Conservation (phyloP, 2,329 filamentous ascomycete genomes). For the Talaromyces sp. region DNA sequence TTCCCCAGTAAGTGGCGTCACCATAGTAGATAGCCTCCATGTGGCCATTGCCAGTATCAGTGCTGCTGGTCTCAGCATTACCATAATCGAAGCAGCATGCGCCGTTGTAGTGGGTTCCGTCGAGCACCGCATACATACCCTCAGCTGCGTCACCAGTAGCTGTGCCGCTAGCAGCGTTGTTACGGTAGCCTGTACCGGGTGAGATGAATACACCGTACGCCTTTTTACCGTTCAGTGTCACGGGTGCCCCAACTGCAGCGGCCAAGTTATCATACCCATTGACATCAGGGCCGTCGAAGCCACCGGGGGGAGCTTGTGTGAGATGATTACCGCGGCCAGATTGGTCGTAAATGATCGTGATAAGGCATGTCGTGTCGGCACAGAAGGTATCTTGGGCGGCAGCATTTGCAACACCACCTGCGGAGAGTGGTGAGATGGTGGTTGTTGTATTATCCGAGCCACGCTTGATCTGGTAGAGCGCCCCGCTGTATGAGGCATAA, state of each 20-base stretch:
- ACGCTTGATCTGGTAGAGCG: constrained; percentile 11
- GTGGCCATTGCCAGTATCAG: constrained; percentile 14
- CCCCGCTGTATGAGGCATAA: constrained; percentile 7
- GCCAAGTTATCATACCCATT: constrained; percentile 14
- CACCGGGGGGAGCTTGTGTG: constrained; percentile 7
- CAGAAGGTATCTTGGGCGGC: constrained; percentile 12
- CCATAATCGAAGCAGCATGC: constrained; percentile 16
- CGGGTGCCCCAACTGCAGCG: constrained; percentile 12
- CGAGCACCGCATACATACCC: constrained; percentile 16
- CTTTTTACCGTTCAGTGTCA: constrained; percentile 13
- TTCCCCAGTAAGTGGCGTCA: constrained; percentile 2
- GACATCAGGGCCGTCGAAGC: not conserved
- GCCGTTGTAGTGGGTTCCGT: constrained; percentile 14
- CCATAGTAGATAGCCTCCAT: constrained; percentile 18
- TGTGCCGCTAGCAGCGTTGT: constrained; percentile 1
- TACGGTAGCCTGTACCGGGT: constrained; percentile 15
- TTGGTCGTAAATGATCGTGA: constrained; percentile 17
- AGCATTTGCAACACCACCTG: constrained; percentile 14
- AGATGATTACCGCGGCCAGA: constrained; percentile 14
- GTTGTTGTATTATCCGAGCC: constrained; percentile 11
- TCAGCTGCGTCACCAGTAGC: constrained; percentile 7
- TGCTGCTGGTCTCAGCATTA: constrained; percentile 15
- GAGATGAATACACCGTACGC: constrained; percentile 16
- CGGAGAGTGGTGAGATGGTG: constrained; percentile 9
- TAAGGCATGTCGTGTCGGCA: constrained; percentile 12